phyloP scores from a whole-genome alignment of 345 rosid species.

The Syzygium grande region DNA sequence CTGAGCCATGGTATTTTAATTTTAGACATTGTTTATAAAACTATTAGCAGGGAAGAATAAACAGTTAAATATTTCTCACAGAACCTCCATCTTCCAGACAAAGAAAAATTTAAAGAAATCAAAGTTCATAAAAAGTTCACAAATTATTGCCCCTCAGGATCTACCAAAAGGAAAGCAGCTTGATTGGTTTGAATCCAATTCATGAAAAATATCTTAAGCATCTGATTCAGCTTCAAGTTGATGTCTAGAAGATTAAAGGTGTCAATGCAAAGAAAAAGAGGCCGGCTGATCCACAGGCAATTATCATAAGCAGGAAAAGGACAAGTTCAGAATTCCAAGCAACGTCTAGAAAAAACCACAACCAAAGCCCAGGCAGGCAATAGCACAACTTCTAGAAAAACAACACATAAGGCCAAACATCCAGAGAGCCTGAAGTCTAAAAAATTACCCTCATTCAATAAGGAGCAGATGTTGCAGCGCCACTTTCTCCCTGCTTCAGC shows the following conservation, averaged over 20 bases:
- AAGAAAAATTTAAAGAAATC: not conserved
- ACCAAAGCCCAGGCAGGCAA: not conserved
- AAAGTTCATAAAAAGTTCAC: not conserved
- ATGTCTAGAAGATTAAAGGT: not conserved
- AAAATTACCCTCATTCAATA: constrained; percentile 87
- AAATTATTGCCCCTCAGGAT: not conserved
- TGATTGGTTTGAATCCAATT: not conserved
- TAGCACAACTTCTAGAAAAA: not conserved
- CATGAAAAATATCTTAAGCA: not conserved
- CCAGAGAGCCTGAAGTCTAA: not conserved
- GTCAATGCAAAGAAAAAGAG: not conserved
- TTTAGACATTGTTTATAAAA: not conserved
- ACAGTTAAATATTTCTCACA: not conserved
- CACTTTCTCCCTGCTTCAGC: constrained; percentile 97
- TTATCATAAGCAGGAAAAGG: not conserved
- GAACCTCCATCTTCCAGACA: not conserved
- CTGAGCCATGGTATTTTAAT: not conserved
- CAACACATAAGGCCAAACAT: not conserved
- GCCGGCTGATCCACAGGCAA: not conserved
- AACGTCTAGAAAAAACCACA: not conserved
- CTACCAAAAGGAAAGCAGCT: not conserved
- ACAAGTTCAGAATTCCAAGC: not conserved
- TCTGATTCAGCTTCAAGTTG: not conserved
- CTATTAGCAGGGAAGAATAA: not conserved
- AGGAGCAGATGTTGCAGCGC: constrained; percentile 94